Evolutionary conservation across 2,329 filamentous ascomycete genomes (phyloP).

Genomic region (Geoglossum cookeanum): DNA sequence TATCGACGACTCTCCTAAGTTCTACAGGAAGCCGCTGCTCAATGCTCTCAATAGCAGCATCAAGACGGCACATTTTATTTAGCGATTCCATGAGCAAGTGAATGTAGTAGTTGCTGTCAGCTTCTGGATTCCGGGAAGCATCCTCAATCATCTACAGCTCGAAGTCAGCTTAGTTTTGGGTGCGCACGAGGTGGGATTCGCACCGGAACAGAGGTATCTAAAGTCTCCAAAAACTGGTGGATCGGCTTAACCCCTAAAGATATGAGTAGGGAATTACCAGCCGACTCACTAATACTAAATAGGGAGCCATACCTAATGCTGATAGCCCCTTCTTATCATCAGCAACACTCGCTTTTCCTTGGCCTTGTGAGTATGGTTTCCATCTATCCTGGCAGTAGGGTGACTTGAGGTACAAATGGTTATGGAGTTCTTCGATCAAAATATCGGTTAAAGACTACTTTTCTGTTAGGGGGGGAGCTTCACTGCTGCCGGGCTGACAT

Average conservation of each 20-base stretch:
- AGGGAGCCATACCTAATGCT: background rate
- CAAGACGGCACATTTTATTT: conserved; percentile 72
- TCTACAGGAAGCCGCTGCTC: conserved; percentile 89
- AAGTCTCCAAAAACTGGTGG: conserved; percentile 37
- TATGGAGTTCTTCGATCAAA: conserved; percentile 88
- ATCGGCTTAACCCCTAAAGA: conserved; percentile 25
- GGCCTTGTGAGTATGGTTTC: conserved; percentile 59
- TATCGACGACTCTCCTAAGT: conserved; percentile 81
- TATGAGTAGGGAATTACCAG: background rate
- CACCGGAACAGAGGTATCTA: conserved; percentile 37
- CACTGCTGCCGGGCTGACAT: background rate
- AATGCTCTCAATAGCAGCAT: conserved; percentile 71
- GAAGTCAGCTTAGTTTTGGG: background rate
- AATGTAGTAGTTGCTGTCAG: conserved; percentile 89
- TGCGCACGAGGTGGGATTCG: background rate
- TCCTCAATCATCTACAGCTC: conserved; percentile 53
- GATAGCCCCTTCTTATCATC: conserved; percentile 9
- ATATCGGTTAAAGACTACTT: conserved; percentile 63
- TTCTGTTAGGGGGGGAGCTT: background rate
- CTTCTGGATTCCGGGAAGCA: conserved; percentile 79
- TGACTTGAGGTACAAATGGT: conserved; percentile 92
- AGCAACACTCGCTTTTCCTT: conserved; percentile 24
- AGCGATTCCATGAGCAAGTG: conserved; percentile 71
- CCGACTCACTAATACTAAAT: too few species aligned
- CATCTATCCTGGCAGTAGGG: conserved; percentile 94